These are phyloP conservation scores for Tylopilus balloui DNA, from an alignment of 768 basidiomycete species.

Conservation along the genomic window DNA sequence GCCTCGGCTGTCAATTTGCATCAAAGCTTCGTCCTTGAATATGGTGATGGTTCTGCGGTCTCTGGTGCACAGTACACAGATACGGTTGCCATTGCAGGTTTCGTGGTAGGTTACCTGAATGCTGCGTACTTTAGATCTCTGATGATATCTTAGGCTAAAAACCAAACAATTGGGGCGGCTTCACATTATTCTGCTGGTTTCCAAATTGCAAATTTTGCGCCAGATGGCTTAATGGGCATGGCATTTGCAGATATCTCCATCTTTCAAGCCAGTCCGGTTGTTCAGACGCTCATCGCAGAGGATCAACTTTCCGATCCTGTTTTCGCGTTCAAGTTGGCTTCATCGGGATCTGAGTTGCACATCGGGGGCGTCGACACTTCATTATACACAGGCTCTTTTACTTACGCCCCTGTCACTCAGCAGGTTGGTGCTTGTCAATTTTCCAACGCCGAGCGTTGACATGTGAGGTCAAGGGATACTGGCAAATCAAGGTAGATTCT, in stretches of 20 bases:
- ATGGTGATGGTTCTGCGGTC: slow-evolving; percentile 42
- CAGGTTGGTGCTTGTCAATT: slow-evolving; percentile 19
- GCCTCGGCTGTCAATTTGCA: slow-evolving; percentile 26
- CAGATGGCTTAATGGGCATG: slow-evolving; percentile 41
- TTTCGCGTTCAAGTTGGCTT: slow-evolving; percentile 40
- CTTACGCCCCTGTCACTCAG: slow-evolving; percentile 32
- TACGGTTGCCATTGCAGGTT: slow-evolving; percentile 35
- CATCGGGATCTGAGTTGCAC: slow-evolving; percentile 33
- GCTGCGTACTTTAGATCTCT: not conserved
- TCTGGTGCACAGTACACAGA: slow-evolving; percentile 38
- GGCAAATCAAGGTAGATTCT: slow-evolving; percentile 19
- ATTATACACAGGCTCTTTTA: slow-evolving; percentile 37
- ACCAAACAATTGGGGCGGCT: slow-evolving; percentile 24
- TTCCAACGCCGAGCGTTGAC: not conserved
- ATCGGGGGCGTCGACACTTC: slow-evolving; percentile 40
- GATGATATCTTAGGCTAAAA: slow-evolving; percentile 20
- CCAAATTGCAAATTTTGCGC: slow-evolving; percentile 7
- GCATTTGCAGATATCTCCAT: slow-evolving; percentile 37
- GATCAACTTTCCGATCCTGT: slow-evolving; percentile 29
- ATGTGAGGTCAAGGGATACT: slow-evolving; percentile 14
- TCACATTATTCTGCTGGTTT: slow-evolving; percentile 16
- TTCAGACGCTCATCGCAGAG: slow-evolving; percentile 42
- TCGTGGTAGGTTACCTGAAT: slow-evolving; percentile 10
- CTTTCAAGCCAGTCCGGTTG: slow-evolving; percentile 34
- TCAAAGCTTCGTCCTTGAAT: slow-evolving; percentile 33